These are phyloP conservation scores for Agaricus sinodeliciosus DNA, from an alignment of 768 basidiomycete genomes.

Conservation along the genomic window DNA sequence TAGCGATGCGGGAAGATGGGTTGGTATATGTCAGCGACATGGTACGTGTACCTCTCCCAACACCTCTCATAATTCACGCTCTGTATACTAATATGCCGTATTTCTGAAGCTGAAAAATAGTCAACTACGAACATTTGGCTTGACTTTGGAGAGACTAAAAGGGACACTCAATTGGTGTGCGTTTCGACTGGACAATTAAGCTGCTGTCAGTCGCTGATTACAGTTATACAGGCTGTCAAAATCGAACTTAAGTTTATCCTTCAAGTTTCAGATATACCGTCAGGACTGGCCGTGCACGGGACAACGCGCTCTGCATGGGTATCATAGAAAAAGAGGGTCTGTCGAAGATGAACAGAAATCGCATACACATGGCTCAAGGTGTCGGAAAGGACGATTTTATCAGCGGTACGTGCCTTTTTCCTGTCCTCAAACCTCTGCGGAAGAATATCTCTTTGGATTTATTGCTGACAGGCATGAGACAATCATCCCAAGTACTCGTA, in stretches of 20 bases:
- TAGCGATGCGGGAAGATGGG: slow-evolving; percentile 78
- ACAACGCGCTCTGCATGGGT: slow-evolving; percentile 67
- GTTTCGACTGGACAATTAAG: slow-evolving; percentile 7
- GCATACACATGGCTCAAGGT: slow-evolving; percentile 89
- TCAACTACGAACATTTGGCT: slow-evolving; percentile 58
- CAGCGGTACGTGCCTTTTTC: slow-evolving; percentile 50
- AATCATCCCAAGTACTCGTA: slow-evolving; percentile 70
- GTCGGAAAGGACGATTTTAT: slow-evolving; percentile 57
- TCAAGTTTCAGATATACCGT: slow-evolving; percentile 57
- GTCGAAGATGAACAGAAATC: slow-evolving; percentile 82
- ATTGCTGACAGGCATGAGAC: slow-evolving; percentile 66
- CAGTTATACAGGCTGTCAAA: slow-evolving; percentile 57
- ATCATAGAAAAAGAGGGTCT: slow-evolving; percentile 66
- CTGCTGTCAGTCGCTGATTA: background rate
- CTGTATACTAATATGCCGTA: background rate
- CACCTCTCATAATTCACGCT: background rate
- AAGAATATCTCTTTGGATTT: background rate
- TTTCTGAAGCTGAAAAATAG: background rate
- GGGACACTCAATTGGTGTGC: slow-evolving; percentile 79
- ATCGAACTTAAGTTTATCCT: slow-evolving; percentile 58
- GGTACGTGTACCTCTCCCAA: slow-evolving; percentile 40
- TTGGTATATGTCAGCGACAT: slow-evolving; percentile 79
- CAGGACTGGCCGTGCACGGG: slow-evolving; percentile 74
- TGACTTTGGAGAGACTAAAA: slow-evolving; percentile 50
- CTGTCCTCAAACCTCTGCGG: background rate